phyloP scores from a whole-genome alignment of 345 rosid genomes.

The Mercurialis annua region DNA sequence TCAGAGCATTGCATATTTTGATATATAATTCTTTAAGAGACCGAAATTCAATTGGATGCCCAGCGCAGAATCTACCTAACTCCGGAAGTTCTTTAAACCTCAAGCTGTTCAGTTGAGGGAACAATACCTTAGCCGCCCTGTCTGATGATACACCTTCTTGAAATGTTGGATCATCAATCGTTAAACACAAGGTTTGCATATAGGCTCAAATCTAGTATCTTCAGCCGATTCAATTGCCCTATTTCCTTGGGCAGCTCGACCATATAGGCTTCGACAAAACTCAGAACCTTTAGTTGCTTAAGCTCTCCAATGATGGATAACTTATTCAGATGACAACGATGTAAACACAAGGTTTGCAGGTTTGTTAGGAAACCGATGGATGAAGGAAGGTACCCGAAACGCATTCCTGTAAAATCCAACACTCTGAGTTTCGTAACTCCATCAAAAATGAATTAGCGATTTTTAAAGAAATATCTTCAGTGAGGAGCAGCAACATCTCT shows the following conservation, averaged over 20 bases:
- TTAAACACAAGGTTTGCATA: neutral
- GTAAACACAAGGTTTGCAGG: conserved; percentile 9
- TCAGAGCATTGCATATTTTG: neutral
- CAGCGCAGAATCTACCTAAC: neutral
- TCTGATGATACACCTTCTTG: no score
- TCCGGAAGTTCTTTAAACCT: neutral
- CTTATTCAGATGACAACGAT: neutral
- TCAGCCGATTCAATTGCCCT: no score
- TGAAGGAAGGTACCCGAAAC: neutral
- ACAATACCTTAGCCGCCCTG: neutral
- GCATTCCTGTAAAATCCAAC: neutral
- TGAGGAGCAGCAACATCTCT: neutral
- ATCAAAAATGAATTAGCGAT: no score
- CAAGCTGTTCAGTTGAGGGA: neutral
- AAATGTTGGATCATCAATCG: neutral
- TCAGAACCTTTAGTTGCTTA: conserved; percentile 35
- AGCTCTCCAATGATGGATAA: no score
- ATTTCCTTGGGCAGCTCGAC: conserved; percentile 21
- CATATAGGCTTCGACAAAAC: conserved; percentile 19
- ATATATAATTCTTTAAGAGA: neutral
- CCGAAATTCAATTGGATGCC: conserved; percentile 6
- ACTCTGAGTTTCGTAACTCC: conserved; percentile 5
- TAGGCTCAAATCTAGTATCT: no score
- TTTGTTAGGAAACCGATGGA: neutral
- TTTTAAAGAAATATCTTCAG: neutral